These are phyloP conservation scores for Cucurbitaria berberidis DNA, from an alignment of 2,329 filamentous ascomycete species.

Conservation along the genomic window DNA sequence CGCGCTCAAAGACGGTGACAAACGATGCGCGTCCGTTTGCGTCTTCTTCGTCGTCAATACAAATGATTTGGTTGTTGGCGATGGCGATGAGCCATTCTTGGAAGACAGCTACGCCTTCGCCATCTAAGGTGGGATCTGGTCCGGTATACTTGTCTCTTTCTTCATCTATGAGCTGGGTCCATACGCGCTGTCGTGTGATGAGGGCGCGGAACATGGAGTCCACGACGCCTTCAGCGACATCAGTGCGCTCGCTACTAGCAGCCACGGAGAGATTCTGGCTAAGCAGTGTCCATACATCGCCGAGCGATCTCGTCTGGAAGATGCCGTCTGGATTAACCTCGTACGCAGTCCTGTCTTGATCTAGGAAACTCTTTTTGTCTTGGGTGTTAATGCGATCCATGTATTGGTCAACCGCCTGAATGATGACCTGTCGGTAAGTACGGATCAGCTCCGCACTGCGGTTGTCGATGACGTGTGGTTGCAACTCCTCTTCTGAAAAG, in stretches of 20 bases:
- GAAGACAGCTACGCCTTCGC: conserved; percentile 75
- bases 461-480: conserved; percentile 87
- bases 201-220: conserved; percentile 94
- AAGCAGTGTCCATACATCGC: conserved; percentile 97
- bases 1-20: conserved; percentile 82
- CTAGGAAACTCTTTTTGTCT: conserved; percentile 80
- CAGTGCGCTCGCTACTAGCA: conserved; percentile 80
- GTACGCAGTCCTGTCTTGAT: conserved; percentile 78
- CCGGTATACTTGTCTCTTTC: conserved; percentile 75
- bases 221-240: conserved; percentile 93
- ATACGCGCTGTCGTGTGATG: conserved; percentile 79
- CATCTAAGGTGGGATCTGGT: conserved; percentile 62
- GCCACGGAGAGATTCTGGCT: conserved; percentile 89
- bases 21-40: conserved; percentile 73
- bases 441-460: conserved; percentile 88
- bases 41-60: conserved; percentile 79
- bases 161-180: conserved; percentile 87
- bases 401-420: conserved; percentile 95
- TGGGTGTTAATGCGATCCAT: conserved; percentile 89
- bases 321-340: conserved; percentile 80
- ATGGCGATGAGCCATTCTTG: conserved; percentile 95
- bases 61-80: conserved; percentile 98
- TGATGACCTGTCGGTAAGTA: conserved; percentile 93
- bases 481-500: conserved; percentile 75
- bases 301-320: conserved; percentile 88